Evolutionary conservation across 2,329 filamentous ascomycete genomes (phyloP).

Genomic region (Seiridium unicorne): DNA sequence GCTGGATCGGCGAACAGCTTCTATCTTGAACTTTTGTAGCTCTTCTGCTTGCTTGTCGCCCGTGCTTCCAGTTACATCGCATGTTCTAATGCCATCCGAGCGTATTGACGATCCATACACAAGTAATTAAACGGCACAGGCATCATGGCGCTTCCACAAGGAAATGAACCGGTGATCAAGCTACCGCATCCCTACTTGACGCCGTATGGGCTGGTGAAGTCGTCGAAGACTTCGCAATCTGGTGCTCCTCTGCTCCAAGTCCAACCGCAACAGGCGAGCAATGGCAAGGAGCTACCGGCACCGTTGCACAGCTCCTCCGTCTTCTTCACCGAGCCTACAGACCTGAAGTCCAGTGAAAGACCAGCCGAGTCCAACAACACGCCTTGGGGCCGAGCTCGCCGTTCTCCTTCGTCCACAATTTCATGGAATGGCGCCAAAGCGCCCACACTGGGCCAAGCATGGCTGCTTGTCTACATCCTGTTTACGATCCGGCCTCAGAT

Average conservation of each 20-base stretch:
- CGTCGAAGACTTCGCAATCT: slow-evolving; percentile 21
- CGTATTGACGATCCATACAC: background rate
- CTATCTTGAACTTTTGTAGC: no score
- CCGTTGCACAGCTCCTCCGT: slow-evolving; percentile 33
- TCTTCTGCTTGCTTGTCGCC: no score
- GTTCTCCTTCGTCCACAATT: slow-evolving; percentile 45
- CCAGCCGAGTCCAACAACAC: slow-evolving; percentile 53
- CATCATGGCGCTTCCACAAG: slow-evolving; percentile 20
- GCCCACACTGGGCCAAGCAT: slow-evolving; percentile 49
- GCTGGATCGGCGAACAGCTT: no score
- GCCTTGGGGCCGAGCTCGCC: slow-evolving; percentile 54
- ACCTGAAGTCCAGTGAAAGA: slow-evolving; percentile 48
- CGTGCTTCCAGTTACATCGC: no score
- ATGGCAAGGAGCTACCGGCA: slow-evolving; percentile 26
- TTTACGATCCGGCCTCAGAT: slow-evolving; percentile 48
- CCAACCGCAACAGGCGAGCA: slow-evolving; percentile 24
- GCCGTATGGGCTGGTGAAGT: slow-evolving; percentile 40
- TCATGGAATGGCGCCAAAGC: slow-evolving; percentile 39
- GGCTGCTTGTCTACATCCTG: slow-evolving; percentile 52
- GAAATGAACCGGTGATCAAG: slow-evolving; percentile 40
- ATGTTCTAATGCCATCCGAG: no score
- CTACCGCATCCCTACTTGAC: slow-evolving; percentile 50
- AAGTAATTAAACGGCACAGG: background rate
- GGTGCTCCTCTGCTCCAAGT: slow-evolving; percentile 34
- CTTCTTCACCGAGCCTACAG: slow-evolving; percentile 43